Conservation (phyloP, 306 rosid species). For the Dalbergia oliveri region DNA sequence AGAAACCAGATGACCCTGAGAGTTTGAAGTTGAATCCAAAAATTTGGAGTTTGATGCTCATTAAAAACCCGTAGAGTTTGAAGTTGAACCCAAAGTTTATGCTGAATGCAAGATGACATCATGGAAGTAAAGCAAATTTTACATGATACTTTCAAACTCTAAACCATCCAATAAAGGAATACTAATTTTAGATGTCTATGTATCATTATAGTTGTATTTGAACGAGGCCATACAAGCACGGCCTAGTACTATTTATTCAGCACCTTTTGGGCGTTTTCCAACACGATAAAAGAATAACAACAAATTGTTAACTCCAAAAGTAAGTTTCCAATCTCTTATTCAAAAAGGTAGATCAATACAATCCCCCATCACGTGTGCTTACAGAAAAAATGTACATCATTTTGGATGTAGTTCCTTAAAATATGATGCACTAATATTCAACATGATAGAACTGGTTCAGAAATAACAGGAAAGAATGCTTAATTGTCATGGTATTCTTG, state of each 20-base stretch:
- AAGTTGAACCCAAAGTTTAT: conserved; percentile 12
- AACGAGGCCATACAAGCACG: not conserved
- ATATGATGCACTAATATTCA: not conserved
- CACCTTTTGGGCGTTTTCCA: too few relatives aligned
- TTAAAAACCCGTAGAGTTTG: conserved; percentile 9
- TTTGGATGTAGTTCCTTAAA: conserved; percentile 2
- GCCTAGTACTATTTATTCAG: not conserved
- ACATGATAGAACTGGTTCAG: too few relatives aligned
- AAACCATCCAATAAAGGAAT: conserved; percentile 32
- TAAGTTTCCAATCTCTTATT: conserved; percentile 10
- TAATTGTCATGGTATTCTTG: too few relatives aligned
- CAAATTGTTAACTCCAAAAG: not conserved
- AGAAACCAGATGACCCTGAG: not conserved
- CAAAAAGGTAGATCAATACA: conserved; percentile 21
- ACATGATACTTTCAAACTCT: conserved; percentile 4
- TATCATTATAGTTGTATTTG: not conserved
- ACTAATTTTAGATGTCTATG: not conserved
- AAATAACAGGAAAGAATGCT: too few relatives aligned
- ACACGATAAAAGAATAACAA: too few relatives aligned
- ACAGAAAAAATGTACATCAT: conserved; percentile 11
- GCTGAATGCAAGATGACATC: conserved; percentile 6
- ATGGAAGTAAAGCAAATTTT: conserved; percentile 1
- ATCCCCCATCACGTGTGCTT: not conserved
- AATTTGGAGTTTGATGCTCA: not conserved
- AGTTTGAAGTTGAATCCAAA: conserved; percentile 18